A percentile compares a stretch with the other conserved stretches of the same genome.
phyloP scores from a whole-genome alignment of 345 rosid species.

The Syzygium grande region DNA sequence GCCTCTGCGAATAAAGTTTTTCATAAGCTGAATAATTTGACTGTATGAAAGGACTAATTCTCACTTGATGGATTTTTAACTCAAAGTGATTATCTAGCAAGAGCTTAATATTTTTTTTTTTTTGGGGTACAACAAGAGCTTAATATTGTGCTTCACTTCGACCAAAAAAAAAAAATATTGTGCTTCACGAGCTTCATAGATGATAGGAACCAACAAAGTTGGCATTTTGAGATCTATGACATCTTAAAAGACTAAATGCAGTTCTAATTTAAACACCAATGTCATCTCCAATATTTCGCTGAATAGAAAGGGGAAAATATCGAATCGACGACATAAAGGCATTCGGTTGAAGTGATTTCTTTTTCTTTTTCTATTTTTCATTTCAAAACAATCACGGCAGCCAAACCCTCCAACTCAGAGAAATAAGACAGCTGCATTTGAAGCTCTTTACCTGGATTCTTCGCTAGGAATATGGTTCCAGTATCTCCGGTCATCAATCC shows the following conservation, averaged over 20 bases:
- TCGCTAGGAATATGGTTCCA: conserved; percentile 51
- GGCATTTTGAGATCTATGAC: not conserved
- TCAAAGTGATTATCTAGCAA: not conserved
- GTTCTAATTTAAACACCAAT: not conserved
- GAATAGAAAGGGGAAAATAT: not conserved
- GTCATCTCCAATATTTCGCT: not conserved
- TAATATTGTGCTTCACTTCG: too few species aligned
- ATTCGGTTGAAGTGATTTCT: not conserved
- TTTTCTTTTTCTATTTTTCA: not conserved
- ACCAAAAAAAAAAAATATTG: too few species aligned
- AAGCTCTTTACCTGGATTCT: conserved; percentile 45
- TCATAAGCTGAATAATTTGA: not conserved
- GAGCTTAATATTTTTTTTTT: too few species aligned
- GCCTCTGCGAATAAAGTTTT: not conserved
- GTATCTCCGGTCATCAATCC: conserved; percentile 71
- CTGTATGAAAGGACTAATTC: not conserved
- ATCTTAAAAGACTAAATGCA: not conserved
- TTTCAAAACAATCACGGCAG: not conserved
- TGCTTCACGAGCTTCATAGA: not conserved
- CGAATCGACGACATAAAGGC: not conserved
- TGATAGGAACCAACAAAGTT: not conserved
- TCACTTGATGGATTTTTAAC: not conserved
- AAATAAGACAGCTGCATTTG: not conserved
- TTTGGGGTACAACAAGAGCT: too few species aligned
- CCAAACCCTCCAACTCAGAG: not conserved